Evolutionary conservation across 2,329 filamentous ascomycete species (phyloP), one percentile per base, ranked within the genome.

Genomic region (Claviceps sorghi): DNA sequence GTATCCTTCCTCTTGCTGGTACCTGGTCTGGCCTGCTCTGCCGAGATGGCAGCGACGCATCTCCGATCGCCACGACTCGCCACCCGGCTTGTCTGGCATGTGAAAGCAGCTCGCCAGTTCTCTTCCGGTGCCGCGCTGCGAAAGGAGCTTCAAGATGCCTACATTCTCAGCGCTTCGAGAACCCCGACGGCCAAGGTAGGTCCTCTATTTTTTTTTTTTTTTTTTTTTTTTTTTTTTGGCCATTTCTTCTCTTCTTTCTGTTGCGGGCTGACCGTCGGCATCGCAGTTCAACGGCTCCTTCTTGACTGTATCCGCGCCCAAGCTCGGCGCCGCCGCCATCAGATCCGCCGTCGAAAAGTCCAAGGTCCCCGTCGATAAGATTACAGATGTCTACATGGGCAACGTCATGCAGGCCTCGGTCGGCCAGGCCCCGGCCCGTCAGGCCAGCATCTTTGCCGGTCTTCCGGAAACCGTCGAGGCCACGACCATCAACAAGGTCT

Each of bases 401-500:
- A 95, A 96, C 63, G 93, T 97, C 10, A 77, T 97, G 42, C 84
- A 89, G 67, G 91, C 78, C 45, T 79, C 79, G 19, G 78, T 93
- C 6, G 93, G 93, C 46, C 93, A 98, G 71, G 81, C 93, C 0
- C 93, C 93, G 2, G 91, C 93, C 22, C 82, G 93, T 48, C 93
- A 98, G 72, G 93, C 93, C 11, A 74, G 81, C 58, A 85, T 97
- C 55, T 91, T 94, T 63, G 88, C 93, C 4, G 90, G 90, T 2
- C 79, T 97, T 4, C 78, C 88, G 10, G 73, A 82, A n/a, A 80
- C 77, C 7, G 78, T 94, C 53, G 93, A 98, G 71, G 86, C 90
- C 38, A 83, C 85, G 49, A 97, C 93, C 17, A 84, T 98, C 69
- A 98, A 98, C 77, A 98, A 98, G 72, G 93, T 98, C 55, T 98